phyloP scores from a whole-genome alignment of 768 basidiomycete species.

The Neoboletus brunneissimus region DNA sequence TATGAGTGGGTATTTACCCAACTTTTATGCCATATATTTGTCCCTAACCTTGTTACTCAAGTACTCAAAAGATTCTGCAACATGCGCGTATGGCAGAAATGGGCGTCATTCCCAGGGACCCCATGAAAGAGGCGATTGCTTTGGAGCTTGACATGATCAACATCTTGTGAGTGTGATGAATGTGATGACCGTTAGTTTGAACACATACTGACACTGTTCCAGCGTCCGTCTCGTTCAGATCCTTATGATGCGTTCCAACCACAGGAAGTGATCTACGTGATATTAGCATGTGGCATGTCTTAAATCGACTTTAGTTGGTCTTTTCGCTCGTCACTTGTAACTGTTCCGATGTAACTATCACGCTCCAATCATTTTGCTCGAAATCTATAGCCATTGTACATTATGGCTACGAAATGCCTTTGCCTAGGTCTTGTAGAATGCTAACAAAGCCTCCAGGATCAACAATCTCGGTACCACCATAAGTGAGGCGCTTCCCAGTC shows the following conservation, averaged over 20 bases:
- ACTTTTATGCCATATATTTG: not conserved
- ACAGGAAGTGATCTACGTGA: slow-evolving; percentile 45
- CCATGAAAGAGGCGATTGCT: slow-evolving; percentile 73
- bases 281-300: not conserved
- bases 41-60: slow-evolving; percentile 3
- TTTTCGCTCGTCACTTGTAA: slow-evolving; percentile 15
- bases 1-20: slow-evolving; percentile 61
- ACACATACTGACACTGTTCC: slow-evolving; percentile 11
- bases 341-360: not conserved
- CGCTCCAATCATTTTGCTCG: not conserved
- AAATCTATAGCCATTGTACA: slow-evolving; percentile 42
- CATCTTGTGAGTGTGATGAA: slow-evolving; percentile 63
- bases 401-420: slow-evolving; percentile 29
- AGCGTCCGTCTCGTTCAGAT: slow-evolving; percentile 83
- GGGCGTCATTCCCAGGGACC: slow-evolving; percentile 65
- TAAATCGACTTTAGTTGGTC: not conserved
- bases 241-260: slow-evolving; percentile 60
- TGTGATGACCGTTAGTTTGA: slow-evolving; percentile 1
- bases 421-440: slow-evolving; percentile 65
- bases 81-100: slow-evolving; percentile 72
- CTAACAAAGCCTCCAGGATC: slow-evolving; percentile 84
- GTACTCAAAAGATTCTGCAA: slow-evolving; percentile 81
- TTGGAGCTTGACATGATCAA: slow-evolving; percentile 88
- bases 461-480: slow-evolving; percentile 94
- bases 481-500: slow-evolving; percentile 82